phyloP scores from a whole-genome alignment of 805 yeast genomes.

The Zygosaccharomyces kombuchaensis region DNA sequence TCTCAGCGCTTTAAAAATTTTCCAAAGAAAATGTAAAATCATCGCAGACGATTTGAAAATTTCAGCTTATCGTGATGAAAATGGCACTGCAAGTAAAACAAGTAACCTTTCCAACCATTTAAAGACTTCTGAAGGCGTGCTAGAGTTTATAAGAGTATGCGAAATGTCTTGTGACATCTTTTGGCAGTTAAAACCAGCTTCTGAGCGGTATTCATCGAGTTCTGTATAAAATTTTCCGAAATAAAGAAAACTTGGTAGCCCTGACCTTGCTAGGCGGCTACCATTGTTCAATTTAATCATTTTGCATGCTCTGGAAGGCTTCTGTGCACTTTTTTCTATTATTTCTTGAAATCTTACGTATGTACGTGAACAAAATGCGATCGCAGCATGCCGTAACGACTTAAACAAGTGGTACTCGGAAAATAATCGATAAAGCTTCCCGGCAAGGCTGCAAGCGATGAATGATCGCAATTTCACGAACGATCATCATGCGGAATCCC shows the following conservation, averaged over 20 bases:
- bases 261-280: no score
- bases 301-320: neutral
- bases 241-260: neutral
- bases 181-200: no score
- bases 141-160: no score
- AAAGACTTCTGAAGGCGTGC: no score
- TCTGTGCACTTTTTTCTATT: neutral
- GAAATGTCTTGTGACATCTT: no score
- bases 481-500: slow-evolving; percentile 4
- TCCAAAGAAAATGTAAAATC: slow-evolving; percentile 5
- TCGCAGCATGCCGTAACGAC: neutral
- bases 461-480: slow-evolving; percentile 7
- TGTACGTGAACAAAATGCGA: neutral
- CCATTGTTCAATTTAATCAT: neutral
- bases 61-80: slow-evolving; percentile 2
- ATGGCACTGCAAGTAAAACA: neutral
- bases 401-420: neutral
- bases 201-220: no score
- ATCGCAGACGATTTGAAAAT: slow-evolving; percentile 1
- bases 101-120: no score
- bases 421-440: neutral
- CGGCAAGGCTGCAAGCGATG: slow-evolving; percentile 3
- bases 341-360: neutral
- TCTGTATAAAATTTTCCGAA: no score
- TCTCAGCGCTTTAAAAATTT: slow-evolving; percentile 16